phyloP scores from a whole-genome alignment of 768 basidiomycete species.

The Candolleomyces eurysporus region DNA sequence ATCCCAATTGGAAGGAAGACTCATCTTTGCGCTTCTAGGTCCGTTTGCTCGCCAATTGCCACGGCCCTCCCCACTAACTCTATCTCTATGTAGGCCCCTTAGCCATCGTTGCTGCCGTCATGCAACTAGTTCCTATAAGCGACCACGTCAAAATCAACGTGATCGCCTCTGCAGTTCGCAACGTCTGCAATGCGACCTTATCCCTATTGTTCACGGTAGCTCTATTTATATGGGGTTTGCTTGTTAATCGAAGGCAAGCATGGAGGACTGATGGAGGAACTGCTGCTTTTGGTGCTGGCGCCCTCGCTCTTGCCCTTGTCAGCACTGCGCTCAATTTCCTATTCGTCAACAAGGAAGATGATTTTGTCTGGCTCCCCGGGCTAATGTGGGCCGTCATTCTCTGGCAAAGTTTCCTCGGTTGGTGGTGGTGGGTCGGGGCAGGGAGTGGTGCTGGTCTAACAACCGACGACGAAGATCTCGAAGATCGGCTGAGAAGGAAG shows the following conservation, averaged over 20 bases:
- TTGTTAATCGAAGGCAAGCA: conserved; percentile 85
- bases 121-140: conserved; percentile 79
- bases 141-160: conserved; percentile 36
- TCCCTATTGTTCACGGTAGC: conserved; percentile 89
- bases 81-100: conserved; percentile 58
- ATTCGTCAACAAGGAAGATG: conserved; percentile 79
- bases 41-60: conserved; percentile 16
- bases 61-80: conserved; percentile 1
- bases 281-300: conserved; percentile 86
- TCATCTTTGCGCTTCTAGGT: conserved; percentile 86
- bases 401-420: conserved; percentile 96
- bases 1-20: conserved; percentile 79
- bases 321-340: conserved; percentile 87
- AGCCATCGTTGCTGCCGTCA: conserved; percentile 77
- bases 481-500: conserved; percentile 55
- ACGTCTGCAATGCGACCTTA: conserved; percentile 96
- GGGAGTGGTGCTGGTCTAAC: conserved; percentile 67
- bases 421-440: conserved; percentile 99
- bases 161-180: conserved; percentile 74
- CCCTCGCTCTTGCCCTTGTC: conserved; percentile 76
- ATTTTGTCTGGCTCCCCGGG: conserved; percentile 89
- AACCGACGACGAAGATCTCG: conserved; percentile 48
- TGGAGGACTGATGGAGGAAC: conserved; percentile 98
- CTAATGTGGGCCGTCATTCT: conserved; percentile 89
- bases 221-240: conserved; percentile 89